These are phyloP conservation scores for Suhomyces anneliseae DNA, from an alignment of 1,139 yeast species.

Conservation along the genomic window DNA sequence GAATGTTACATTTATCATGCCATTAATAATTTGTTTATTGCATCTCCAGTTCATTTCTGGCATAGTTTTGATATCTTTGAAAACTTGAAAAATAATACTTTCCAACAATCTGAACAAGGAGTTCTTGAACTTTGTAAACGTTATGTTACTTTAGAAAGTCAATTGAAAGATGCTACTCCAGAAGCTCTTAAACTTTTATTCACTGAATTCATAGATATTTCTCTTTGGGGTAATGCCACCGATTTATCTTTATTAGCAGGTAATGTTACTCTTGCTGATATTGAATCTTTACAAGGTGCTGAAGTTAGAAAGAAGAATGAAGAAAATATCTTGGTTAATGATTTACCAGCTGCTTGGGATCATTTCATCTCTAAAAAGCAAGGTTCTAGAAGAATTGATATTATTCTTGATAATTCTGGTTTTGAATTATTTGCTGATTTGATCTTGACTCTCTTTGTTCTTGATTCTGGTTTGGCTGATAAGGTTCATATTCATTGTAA, in stretches of 20 bases:
- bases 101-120: slow-evolving; percentile 72
- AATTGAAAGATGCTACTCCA: slow-evolving; percentile 29
- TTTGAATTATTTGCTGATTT: slow-evolving; percentile 92
- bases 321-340: slow-evolving; percentile 78
- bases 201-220: slow-evolving; percentile 80
- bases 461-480: slow-evolving; percentile 65
- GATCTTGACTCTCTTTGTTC: slow-evolving; percentile 67
- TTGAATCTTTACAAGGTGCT: slow-evolving; percentile 87
- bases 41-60: slow-evolving; percentile 42
- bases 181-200: slow-evolving; percentile 54
- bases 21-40: slow-evolving; percentile 49
- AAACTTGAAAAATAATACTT: slow-evolving; percentile 67
- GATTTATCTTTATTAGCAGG: slow-evolving; percentile 87
- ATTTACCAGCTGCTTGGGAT: slow-evolving; percentile 68
- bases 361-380: slow-evolving; percentile 30
- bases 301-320: slow-evolving; percentile 82
- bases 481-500: slow-evolving; percentile 83
- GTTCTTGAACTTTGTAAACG: slow-evolving; percentile 80
- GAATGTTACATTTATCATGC: slow-evolving; percentile 83
- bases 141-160: slow-evolving; percentile 42
- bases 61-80: slow-evolving; percentile 68
- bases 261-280: slow-evolving; percentile 76
- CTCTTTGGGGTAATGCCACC: slow-evolving; percentile 98
- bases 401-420: slow-evolving; percentile 92
- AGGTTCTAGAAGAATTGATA: slow-evolving; percentile 59